A percentile compares a stretch with the other conserved stretches of the same genome.
Evolutionary conservation across 371 early-diverging fungal genomes (phyloP).

Genomic region (Rhizomucor pusillus): DNA sequence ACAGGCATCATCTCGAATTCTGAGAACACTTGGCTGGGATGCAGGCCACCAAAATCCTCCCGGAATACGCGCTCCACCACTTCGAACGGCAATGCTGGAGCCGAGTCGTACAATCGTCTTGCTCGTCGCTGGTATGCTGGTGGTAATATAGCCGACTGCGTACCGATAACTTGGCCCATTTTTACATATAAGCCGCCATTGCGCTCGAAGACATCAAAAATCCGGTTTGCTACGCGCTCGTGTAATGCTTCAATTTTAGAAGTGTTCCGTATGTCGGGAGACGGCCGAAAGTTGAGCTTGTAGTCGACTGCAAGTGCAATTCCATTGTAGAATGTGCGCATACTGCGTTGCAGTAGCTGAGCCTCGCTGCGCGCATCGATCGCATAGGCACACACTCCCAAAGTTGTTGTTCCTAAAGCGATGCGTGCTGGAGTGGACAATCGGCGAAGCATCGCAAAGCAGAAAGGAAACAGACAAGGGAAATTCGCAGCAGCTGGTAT

Average conservation of each 20-base stretch:
- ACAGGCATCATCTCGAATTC: constrained; percentile 72
- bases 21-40: constrained; percentile 64
- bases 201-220: constrained; percentile 75
- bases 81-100: constrained; percentile 71
- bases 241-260: constrained; percentile 56
- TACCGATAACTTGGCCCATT: constrained; percentile 86
- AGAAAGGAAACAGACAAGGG: neutral
- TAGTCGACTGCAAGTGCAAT: constrained; percentile 65
- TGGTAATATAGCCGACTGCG: constrained; percentile 77
- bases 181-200: constrained; percentile 92
- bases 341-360: constrained; percentile 50
- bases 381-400: constrained; percentile 40
- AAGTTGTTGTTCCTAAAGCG: constrained; percentile 11
- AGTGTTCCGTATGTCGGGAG: constrained; percentile 31
- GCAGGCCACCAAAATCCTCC: constrained; percentile 59
- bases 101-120: constrained; percentile 77
- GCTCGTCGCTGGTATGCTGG: constrained; percentile 71
- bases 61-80: constrained; percentile 69
- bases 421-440: constrained; percentile 2
- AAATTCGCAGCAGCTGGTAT: no score
- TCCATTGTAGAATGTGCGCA: constrained; percentile 61
- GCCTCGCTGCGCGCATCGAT: constrained; percentile 58
- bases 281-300: constrained; percentile 72
- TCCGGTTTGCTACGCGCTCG: constrained; percentile 66
- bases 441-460: constrained; percentile 6